A percentile compares a stretch with the other conserved stretches of the same genome.
phyloP scores from a whole-genome alignment of 2,329 filamentous ascomycete genomes.

The Botrytis deweyae region DNA sequence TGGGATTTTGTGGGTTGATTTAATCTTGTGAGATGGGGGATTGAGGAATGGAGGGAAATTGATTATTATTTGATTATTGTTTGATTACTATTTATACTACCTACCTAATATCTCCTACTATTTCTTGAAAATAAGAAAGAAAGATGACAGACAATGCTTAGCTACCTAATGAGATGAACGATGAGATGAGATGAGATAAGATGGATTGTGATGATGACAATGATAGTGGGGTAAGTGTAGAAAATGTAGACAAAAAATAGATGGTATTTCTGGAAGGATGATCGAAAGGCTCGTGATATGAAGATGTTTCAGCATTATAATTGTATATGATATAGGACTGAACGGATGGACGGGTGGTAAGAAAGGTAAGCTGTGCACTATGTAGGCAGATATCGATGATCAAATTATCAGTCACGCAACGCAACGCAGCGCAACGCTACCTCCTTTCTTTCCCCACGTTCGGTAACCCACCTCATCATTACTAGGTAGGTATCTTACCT shows the following conservation, averaged over 20 bases:
- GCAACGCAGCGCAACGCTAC: neutral
- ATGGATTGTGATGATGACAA: neutral
- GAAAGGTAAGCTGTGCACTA: neutral
- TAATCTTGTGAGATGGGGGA: too few species aligned
- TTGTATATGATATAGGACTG: neutral
- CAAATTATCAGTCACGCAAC: neutral
- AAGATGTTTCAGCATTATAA: neutral
- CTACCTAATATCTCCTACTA: too few species aligned
- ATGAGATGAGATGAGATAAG: conserved; percentile 11
- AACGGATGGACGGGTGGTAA: neutral
- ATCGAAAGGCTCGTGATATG: neutral
- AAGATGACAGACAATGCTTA: neutral
- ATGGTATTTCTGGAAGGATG: neutral
- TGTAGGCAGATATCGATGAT: too few species aligned
- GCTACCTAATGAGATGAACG: neutral
- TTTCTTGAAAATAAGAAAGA: too few species aligned
- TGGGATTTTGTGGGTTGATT: neutral
- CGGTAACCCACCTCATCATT: neutral
- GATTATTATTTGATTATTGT: neutral
- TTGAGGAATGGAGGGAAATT: too few species aligned
- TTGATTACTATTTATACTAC: neutral
- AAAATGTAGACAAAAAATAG: neutral
- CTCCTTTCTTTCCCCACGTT: conserved; percentile 6
- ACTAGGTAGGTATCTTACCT: neutral
- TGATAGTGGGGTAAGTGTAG: neutral